Evolutionary conservation across 2,329 filamentous ascomycete species (phyloP).

Genomic region (Myriosclerotinia duriaeana): DNA sequence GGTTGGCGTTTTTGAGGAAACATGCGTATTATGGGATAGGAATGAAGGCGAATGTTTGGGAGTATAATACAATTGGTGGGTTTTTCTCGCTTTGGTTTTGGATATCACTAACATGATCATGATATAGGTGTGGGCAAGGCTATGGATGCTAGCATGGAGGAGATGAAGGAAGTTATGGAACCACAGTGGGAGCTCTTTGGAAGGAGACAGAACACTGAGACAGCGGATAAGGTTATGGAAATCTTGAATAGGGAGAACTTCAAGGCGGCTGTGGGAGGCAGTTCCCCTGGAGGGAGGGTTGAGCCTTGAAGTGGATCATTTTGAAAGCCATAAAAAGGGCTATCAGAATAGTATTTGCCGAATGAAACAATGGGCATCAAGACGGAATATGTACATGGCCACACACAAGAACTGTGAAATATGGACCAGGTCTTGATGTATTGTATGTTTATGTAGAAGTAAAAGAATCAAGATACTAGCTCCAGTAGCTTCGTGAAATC

Average conservation of each 20-base stretch:
- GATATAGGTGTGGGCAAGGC: slow-evolving; percentile 50
- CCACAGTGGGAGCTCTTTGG: slow-evolving; percentile 57
- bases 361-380: neutral
- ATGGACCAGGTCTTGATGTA: neutral
- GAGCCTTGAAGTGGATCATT: neutral
- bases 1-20: slow-evolving; percentile 89
- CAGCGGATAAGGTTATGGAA: slow-evolving; percentile 57
- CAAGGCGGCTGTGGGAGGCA: slow-evolving; percentile 35
- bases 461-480: slow-evolving; percentile 9
- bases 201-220: slow-evolving; percentile 51
- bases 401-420: slow-evolving; percentile 9
- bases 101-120: slow-evolving; percentile 7
- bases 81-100: slow-evolving; percentile 21
- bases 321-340: neutral
- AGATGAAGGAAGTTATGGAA: slow-evolving; percentile 47
- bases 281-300: slow-evolving; percentile 34
- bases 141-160: slow-evolving; percentile 51
- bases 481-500: neutral
- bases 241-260: slow-evolving; percentile 54
- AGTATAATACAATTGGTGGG: slow-evolving; percentile 72
- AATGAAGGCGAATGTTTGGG: slow-evolving; percentile 98
- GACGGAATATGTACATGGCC: slow-evolving; percentile 12
- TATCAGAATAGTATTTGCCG: neutral
- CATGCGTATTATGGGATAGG: slow-evolving; percentile 94
- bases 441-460: slow-evolving; percentile 23